Conservation (phyloP, 1,284 basidiomycete genomes). For the Puccinia horiana region DNA sequence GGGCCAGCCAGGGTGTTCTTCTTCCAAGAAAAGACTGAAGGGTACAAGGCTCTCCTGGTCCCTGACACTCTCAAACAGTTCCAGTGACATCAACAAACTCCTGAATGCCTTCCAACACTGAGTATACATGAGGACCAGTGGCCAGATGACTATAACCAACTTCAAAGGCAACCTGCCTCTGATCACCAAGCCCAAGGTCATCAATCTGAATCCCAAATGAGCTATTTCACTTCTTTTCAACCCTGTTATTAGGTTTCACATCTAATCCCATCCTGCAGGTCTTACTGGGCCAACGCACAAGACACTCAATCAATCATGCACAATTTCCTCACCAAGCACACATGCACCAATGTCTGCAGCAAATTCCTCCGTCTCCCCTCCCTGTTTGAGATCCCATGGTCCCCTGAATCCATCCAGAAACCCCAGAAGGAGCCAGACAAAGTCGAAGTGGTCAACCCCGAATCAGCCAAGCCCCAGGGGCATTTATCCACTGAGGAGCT, state of each 20-base stretch:
- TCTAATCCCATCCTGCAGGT: no score
- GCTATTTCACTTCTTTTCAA: neutral
- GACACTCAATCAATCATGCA: neutral
- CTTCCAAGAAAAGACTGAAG: neutral
- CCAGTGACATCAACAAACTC: neutral
- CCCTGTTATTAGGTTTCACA: neutral
- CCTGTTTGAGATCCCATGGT: neutral
- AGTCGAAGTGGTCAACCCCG: no score
- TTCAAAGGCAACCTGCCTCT: neutral
- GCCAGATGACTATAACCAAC: neutral
- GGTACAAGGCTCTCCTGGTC: neutral
- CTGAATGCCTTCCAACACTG: neutral
- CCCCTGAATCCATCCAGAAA: neutral
- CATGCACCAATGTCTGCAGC: neutral
- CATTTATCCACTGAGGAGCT: no score
- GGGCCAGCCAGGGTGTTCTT: neutral
- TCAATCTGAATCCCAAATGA: neutral
- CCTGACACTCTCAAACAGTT: neutral
- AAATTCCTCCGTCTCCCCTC: neutral
- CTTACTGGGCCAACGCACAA: neutral
- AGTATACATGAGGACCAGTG: neutral
- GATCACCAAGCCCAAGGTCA: neutral
- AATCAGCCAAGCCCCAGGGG: no score
- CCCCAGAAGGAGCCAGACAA: no score
- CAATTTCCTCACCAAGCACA: neutral